Conservation (phyloP, 179 eudicot species). For the Drosera spatulata region DNA sequence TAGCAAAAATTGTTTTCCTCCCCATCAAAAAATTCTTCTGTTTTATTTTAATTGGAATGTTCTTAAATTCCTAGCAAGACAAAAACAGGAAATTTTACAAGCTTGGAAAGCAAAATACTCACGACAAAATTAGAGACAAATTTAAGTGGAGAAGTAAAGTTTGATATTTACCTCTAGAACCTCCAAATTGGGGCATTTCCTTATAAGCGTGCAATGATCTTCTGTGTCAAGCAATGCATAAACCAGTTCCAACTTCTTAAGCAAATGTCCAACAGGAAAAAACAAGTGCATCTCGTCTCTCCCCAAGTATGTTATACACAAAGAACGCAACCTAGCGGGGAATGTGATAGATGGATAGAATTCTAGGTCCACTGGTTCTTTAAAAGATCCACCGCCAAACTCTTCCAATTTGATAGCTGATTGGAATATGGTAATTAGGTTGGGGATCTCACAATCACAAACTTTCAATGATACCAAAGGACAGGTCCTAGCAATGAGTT, state of each 20-base stretch:
- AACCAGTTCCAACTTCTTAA: conserved; percentile 62
- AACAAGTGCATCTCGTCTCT: conserved; percentile 45
- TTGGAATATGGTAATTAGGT: conserved; percentile 19
- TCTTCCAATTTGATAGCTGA: conserved; percentile 25
- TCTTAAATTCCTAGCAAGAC: too few species aligned
- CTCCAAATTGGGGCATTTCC: conserved; percentile 67
- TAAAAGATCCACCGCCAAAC: conserved; percentile 37
- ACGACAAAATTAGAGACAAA: too few species aligned
- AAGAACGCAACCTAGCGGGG: conserved; percentile 33
- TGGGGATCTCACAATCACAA: conserved; percentile 16
- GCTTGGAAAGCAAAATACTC: too few species aligned
- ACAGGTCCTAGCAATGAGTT: conserved; percentile 25
- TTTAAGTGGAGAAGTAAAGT: background rate
- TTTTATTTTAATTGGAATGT: too few species aligned
- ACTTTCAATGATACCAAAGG: conserved; percentile 25
- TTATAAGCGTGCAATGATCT: conserved; percentile 51
- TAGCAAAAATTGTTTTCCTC: too few species aligned
- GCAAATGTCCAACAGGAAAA: conserved; percentile 38
- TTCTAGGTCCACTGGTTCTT: conserved; percentile 21
- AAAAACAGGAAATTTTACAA: too few species aligned
- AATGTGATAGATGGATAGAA: conserved; percentile 21
- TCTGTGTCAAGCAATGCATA: conserved; percentile 52
- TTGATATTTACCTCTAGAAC: conserved; percentile 59
- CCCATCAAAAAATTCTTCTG: too few species aligned
- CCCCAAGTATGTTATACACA: conserved; percentile 54